Evolutionary conservation across 176 grass and related monocot species (phyloP).

Genomic region (Bolboschoenus planiculmis): DNA sequence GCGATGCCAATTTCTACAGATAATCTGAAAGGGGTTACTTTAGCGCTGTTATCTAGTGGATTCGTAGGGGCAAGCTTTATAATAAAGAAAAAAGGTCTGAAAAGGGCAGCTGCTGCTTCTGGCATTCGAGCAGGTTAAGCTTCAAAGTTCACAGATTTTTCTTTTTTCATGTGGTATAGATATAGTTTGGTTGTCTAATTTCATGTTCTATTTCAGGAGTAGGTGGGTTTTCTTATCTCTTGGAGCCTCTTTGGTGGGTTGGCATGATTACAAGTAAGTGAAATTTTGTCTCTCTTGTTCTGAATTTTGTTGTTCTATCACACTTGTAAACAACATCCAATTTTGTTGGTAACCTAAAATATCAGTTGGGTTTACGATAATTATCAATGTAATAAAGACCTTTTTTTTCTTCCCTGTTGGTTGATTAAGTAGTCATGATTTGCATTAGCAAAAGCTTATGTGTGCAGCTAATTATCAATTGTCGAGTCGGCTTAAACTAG

Average conservation of each 20-base stretch:
- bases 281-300: background rate
- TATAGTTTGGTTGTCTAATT: conserved; percentile 2
- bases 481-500: background rate
- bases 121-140: conserved; percentile 74
- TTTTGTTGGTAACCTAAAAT: background rate
- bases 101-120: conserved; percentile 63
- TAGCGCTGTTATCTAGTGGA: conserved; percentile 79
- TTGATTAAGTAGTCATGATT: background rate
- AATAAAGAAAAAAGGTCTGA: conserved; percentile 98
- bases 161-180: background rate
- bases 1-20: conserved; percentile 58
- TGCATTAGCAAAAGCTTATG: background rate
- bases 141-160: background rate
- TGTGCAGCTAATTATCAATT: background rate
- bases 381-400: background rate
- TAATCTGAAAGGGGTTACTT: conserved; percentile 72
- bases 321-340: background rate
- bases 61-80: conserved; percentile 99
- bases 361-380: background rate
- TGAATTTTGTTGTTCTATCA: background rate
- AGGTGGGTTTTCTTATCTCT: conserved; percentile 81
- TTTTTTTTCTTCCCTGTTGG: background rate
- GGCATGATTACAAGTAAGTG: conserved; percentile 94
- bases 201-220: conserved; percentile 38
- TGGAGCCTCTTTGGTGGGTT: conserved; percentile 93